phyloP scores from a whole-genome alignment of 139 green algal genomes.

The Asterochloris sp. region DNA sequence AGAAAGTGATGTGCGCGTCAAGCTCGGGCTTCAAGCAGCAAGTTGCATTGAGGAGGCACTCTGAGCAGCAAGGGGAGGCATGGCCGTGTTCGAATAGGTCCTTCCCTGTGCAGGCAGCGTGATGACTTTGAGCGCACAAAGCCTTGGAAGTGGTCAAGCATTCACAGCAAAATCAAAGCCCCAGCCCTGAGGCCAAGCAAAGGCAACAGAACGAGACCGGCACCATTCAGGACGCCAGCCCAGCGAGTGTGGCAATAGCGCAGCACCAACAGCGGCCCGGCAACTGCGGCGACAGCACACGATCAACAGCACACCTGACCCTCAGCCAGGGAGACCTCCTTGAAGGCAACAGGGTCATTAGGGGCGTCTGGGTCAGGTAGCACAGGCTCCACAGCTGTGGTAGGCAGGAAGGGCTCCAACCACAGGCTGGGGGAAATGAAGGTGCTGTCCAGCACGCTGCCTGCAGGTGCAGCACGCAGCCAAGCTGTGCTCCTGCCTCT shows the following conservation, averaged over 20 bases:
- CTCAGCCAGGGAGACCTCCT: conserved; percentile 27
- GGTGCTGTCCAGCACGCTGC: conserved; percentile 15
- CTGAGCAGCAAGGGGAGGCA: background rate
- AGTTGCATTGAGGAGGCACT: background rate
- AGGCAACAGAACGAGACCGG: background rate
- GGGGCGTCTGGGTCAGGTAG: conserved; percentile 24
- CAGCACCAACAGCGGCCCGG: background rate
- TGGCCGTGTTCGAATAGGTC: background rate
- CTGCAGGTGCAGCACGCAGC: background rate
- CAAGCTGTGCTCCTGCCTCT: no score
- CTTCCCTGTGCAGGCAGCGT: background rate
- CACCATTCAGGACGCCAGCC: background rate
- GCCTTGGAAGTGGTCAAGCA: background rate
- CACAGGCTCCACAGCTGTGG: conserved; percentile 31
- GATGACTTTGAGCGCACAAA: background rate
- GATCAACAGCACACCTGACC: conserved; percentile 10
- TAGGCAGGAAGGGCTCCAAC: conserved; percentile 23
- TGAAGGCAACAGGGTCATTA: conserved; percentile 10
- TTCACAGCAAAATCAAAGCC: background rate
- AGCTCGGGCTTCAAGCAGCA: background rate
- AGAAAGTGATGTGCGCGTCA: background rate
- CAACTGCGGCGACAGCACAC: background rate
- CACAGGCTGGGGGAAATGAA: conserved; percentile 28
- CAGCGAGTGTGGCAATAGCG: background rate
- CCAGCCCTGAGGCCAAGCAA: background rate